Evolutionary conservation across 164 flowering plant genomes (phyloP).

Genomic region (Echeveria elegans): DNA sequence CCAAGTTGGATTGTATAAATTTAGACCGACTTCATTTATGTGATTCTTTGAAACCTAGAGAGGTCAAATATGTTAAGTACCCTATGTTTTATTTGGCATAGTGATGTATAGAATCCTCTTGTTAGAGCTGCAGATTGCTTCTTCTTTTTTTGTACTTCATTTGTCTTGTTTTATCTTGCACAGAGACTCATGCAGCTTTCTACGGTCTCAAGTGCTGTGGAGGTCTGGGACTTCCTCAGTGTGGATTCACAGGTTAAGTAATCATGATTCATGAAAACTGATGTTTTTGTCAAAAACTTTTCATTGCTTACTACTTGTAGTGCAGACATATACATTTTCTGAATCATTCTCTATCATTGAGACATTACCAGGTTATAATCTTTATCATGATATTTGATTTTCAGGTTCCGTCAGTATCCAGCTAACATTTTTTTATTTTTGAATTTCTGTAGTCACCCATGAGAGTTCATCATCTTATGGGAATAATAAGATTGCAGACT

Average conservation of each 20-base stretch:
- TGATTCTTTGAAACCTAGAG: too few species aligned
- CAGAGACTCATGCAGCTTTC: conserved; percentile 92
- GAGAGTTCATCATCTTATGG: conserved; percentile 42
- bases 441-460: conserved; percentile 41
- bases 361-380: conserved; percentile 63
- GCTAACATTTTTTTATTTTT: conserved; percentile 6
- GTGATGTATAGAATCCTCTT: not conserved
- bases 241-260: conserved; percentile 92
- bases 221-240: conserved; percentile 99
- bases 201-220: conserved; percentile 75
- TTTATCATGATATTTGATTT: not conserved
- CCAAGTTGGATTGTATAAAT: not conserved
- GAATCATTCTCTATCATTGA: conserved; percentile 79
- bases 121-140: not conserved
- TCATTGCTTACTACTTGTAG: conserved; percentile 2
- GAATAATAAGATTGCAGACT: conserved; percentile 12
- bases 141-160: not conserved
- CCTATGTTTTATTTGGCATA: not conserved
- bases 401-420: not conserved
- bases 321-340: conserved; percentile 86
- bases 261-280: not conserved
- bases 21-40: not conserved
- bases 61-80: not conserved
- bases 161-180: conserved; percentile 14
- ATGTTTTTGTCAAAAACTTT: conserved; percentile 1